phyloP scores from a whole-genome alignment of 192 early-diverging fungal species.

The Coemansia sp. region DNA sequence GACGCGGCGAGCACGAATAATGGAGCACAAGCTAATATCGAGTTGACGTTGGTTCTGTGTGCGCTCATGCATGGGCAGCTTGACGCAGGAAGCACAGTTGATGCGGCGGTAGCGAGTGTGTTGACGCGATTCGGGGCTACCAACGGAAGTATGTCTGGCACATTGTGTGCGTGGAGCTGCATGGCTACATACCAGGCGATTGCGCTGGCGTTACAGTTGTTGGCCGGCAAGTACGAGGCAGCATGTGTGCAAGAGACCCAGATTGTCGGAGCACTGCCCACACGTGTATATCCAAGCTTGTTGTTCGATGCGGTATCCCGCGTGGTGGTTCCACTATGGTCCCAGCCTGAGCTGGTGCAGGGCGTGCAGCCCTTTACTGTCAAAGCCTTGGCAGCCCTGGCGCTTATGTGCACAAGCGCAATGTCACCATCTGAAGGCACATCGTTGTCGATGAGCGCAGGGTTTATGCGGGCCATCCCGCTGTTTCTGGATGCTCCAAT shows the following conservation, averaged over 20 bases:
- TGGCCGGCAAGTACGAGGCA: conserved; percentile 17
- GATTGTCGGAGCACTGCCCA: conserved; percentile 2
- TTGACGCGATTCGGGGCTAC: conserved; percentile 1
- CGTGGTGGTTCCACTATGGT: conserved; percentile 36
- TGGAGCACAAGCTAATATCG: not conserved
- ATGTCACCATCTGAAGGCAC: conserved; percentile 13
- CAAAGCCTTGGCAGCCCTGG: conserved; percentile 23
- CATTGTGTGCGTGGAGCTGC: not conserved
- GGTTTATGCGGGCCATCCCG: conserved; percentile 40
- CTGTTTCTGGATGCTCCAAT: conserved; percentile 41
- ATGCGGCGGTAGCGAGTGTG: conserved; percentile 19
- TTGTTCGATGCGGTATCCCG: conserved; percentile 10
- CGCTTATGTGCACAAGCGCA: conserved; percentile 25
- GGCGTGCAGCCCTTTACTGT: conserved; percentile 13
- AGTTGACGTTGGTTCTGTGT: conserved; percentile 6
- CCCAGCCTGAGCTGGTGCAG: conserved; percentile 17
- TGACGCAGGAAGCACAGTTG: not conserved
- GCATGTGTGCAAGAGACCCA: not conserved
- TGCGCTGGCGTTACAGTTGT: conserved; percentile 33
- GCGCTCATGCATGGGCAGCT: conserved; percentile 9
- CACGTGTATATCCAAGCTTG: conserved; percentile 18
- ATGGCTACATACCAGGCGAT: conserved; percentile 17
- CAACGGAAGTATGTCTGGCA: not conserved
- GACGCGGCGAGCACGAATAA: conserved; percentile 11
- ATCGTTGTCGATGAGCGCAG: conserved; percentile 19